Conservation (phyloP, 2,329 filamentous ascomycete genomes). For the Septoria linicola region DNA sequence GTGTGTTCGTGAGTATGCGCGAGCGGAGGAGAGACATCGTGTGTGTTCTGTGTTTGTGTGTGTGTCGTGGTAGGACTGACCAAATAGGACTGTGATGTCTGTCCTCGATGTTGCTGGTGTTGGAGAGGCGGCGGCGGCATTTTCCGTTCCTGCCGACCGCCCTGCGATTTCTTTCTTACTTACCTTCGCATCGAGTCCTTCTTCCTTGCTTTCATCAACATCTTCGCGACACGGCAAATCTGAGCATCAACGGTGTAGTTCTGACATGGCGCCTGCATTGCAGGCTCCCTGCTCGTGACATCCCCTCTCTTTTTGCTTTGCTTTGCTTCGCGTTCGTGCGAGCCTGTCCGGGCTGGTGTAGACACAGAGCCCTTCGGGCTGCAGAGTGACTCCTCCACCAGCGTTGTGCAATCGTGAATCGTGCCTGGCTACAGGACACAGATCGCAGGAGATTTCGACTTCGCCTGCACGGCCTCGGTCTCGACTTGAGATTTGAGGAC, state of each 20-base stretch:
- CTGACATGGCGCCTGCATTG: constrained; percentile 19
- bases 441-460: constrained; percentile 3
- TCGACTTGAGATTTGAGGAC: background rate
- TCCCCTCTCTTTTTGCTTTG: constrained; percentile 9
- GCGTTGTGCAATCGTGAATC: constrained; percentile 9
- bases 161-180: background rate
- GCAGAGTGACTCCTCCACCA: constrained; percentile 17
- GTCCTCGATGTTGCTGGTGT: constrained; percentile 5
- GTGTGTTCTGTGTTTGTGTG: constrained; percentile 5
- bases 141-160: background rate
- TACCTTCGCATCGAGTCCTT: background rate
- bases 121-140: background rate
- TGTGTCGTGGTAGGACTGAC: background rate
- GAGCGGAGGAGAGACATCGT: constrained; percentile 35
- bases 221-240: constrained; percentile 12
- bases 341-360: constrained; percentile 21
- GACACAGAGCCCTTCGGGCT: constrained; percentile 17
- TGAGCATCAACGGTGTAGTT: constrained; percentile 18
- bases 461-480: background rate
- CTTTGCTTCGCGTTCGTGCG: constrained; percentile 9
- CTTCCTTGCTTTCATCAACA: constrained; percentile 4
- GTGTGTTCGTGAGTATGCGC: constrained; percentile 34
- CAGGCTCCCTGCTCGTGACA: constrained; percentile 19
- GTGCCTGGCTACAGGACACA: constrained; percentile 10
- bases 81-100: constrained; percentile 7